These are phyloP conservation scores for Aspergillus cavernicola DNA, from an alignment of 495 filamentous ascomycete species.

Conservation along the genomic window DNA sequence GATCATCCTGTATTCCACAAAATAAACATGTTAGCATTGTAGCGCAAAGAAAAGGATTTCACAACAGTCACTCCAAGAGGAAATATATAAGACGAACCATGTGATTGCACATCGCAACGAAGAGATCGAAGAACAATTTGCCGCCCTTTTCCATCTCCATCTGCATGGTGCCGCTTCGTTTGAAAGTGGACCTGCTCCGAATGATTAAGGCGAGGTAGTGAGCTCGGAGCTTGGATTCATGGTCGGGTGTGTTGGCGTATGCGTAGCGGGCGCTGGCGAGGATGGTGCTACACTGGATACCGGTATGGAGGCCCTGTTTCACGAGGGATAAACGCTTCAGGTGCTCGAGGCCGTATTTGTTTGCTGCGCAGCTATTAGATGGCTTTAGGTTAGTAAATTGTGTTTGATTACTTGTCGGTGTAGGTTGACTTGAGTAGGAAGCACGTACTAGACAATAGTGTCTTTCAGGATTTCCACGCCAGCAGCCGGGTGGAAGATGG, in stretches of 20 bases:
- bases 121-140: slow-evolving; percentile 87
- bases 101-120: slow-evolving; percentile 90
- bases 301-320: slow-evolving; percentile 80
- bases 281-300: slow-evolving; percentile 81
- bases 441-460: slow-evolving; percentile 72
- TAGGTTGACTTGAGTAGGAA: neutral
- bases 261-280: slow-evolving; percentile 79
- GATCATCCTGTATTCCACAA: slow-evolving; percentile 1
- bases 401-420: neutral
- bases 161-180: slow-evolving; percentile 94
- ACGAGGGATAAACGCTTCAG: slow-evolving; percentile 78
- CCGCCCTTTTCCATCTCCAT: slow-evolving; percentile 87
- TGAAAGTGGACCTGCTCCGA: slow-evolving; percentile 77
- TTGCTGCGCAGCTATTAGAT: slow-evolving; percentile 65
- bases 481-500: slow-evolving; percentile 62
- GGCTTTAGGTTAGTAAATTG: neutral
- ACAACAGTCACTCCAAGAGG: neutral
- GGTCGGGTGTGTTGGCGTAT: slow-evolving; percentile 84
- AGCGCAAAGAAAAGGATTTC: neutral
- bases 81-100: slow-evolving; percentile 46
- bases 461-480: slow-evolving; percentile 74
- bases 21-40: too few species aligned
- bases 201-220: slow-evolving; percentile 94
- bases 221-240: slow-evolving; percentile 80
- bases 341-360: slow-evolving; percentile 74